phyloP scores from a whole-genome alignment of 192 early-diverging fungal species.

The Paraglomus brasilianum region DNA sequence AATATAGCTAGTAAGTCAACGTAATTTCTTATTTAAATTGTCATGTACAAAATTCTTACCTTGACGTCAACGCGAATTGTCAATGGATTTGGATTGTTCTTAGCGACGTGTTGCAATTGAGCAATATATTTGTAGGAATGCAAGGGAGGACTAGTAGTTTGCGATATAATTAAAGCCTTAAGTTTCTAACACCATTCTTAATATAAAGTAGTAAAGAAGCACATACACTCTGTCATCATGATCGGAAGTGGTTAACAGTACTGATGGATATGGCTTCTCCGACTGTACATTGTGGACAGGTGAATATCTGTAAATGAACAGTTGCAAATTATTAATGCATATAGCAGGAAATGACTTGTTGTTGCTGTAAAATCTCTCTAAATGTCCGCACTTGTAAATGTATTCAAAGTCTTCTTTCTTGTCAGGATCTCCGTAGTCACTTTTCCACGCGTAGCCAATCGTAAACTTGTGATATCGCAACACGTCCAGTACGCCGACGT shows the following conservation, averaged over 20 bases:
- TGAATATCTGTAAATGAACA: constrained; percentile 42
- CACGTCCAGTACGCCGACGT: constrained; percentile 74
- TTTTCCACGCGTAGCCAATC: constrained; percentile 68
- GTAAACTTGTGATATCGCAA: constrained; percentile 79
- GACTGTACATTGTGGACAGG: constrained; percentile 66
- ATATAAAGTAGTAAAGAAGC: neutral
- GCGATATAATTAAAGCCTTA: neutral
- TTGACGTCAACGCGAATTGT: constrained; percentile 64
- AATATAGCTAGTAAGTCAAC: neutral
- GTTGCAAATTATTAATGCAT: too few relatives aligned
- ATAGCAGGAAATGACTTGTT: too few relatives aligned
- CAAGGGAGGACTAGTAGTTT: constrained; percentile 45
- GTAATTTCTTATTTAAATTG: neutral
- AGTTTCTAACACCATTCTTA: neutral
- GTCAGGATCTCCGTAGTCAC: constrained; percentile 65
- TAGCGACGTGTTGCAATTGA: constrained; percentile 56
- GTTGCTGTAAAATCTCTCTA: too few relatives aligned
- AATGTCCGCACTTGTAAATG: constrained; percentile 39
- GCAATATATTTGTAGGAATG: constrained; percentile 70
- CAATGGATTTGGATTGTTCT: constrained; percentile 54
- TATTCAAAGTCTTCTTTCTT: constrained; percentile 64
- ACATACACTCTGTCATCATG: constrained; percentile 67
- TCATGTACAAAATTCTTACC: constrained; percentile 6
- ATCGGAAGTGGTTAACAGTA: constrained; percentile 61
- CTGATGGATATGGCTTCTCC: constrained; percentile 53